Base-by-base conservation (phyloP, 2,329 filamentous ascomycete genomes). In the Westerdykella sp. region DNA sequence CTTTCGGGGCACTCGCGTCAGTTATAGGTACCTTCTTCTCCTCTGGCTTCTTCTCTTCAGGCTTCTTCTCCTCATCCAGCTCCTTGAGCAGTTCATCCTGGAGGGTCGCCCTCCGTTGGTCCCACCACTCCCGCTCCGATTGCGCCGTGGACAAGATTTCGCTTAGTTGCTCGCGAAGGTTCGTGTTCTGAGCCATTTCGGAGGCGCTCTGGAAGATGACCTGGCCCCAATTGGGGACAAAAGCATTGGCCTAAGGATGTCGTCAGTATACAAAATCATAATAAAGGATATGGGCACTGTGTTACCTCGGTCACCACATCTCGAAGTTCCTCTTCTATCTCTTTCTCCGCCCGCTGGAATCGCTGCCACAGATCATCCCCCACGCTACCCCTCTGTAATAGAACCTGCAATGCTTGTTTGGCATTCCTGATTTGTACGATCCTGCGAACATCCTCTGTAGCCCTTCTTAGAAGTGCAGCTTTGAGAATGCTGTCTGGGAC, bases 161-260 rank as follows among this genome's bases (percentile, higher is more conserved):
- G 37, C 83, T 78, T 15, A 95, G 76, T 39, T 83, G 79, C 52
- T 83, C 76, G 53, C 88, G 85, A 60, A 95, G 78, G 37, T 82
- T 71, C 34, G 80, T 78, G 71, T 96, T 96, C 62, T 88, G 84
- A 46, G 85, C 82, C 69, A 98, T 96, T 69, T 98, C 93, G 69
- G 95, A 95, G 43, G 93, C 93, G 37, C 87, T 90, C 69, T 98
- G 93, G 78, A 98, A 98, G 66, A 98, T 97, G 44, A 80, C 81
- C 63, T 93, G 84, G 48, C 93, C 93, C 93, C 93, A 98, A 67
- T 84, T 84, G 39, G 87, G 84, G 1, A 81, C 77, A 51, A 96
- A 85, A 15, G 86, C 89, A 65, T 97, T 97, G 58, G 94, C 93
- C 88, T 96, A 53, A 31, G 34, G 16, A 42, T 15, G 44, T 44